Conservation (phyloP, 805 yeast species). For the Helenozyma baotianmanensis region DNA sequence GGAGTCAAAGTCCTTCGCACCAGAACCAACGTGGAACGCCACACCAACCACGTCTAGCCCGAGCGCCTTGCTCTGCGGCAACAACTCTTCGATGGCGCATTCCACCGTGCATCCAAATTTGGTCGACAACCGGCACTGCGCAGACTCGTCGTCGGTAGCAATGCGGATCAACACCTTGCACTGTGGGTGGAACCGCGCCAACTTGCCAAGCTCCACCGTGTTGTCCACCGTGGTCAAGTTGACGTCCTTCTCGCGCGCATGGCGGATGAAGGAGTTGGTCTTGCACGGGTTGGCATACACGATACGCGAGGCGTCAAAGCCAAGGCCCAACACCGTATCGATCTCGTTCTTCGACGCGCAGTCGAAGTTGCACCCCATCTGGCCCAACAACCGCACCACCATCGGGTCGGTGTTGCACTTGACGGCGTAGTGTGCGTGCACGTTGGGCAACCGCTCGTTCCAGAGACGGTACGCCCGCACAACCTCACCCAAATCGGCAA, state of each 20-base stretch:
- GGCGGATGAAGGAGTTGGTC: constrained; percentile 74
- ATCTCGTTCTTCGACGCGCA: constrained; percentile 91
- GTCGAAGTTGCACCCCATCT: constrained; percentile 75
- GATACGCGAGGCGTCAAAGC: constrained; percentile 62
- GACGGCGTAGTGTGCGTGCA: constrained; percentile 89
- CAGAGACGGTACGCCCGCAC: constrained; percentile 59
- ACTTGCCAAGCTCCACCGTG: constrained; percentile 74
- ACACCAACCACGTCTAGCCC: constrained; percentile 73
- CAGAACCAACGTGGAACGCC: constrained; percentile 95
- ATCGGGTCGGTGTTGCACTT: constrained; percentile 79
- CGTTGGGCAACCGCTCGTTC: constrained; percentile 61
- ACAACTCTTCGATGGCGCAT: constrained; percentile 47
- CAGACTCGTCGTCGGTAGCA: constrained; percentile 82
- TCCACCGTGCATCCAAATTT: constrained; percentile 80
- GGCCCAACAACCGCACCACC: constrained; percentile 53
- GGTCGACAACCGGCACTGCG: constrained; percentile 80
- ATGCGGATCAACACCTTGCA: constrained; percentile 74
- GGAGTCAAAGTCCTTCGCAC: constrained; percentile 70
- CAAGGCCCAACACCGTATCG: constrained; percentile 55
- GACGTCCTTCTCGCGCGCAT: constrained; percentile 55
- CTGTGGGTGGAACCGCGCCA: constrained; percentile 61
- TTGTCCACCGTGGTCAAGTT: constrained; percentile 86
- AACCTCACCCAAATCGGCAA: constrained; percentile 78
- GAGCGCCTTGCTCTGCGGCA: constrained; percentile 57
- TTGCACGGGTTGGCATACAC: constrained; percentile 95